phyloP scores from a whole-genome alignment of 331 rosid species.

The Arachis monticola region DNA sequence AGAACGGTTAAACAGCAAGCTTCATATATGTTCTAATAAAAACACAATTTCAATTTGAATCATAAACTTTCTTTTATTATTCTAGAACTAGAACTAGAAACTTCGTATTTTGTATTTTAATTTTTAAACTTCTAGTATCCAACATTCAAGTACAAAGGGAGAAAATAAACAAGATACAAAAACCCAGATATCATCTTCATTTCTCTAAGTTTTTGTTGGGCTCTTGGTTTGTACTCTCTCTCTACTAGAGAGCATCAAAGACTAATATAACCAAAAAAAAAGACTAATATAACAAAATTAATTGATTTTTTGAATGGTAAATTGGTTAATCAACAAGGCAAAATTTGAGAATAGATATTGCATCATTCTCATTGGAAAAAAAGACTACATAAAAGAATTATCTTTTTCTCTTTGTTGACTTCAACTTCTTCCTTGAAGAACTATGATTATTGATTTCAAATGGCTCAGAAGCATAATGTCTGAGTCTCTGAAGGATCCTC shows the following conservation, averaged over 20 bases:
- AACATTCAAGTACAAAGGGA: no score
- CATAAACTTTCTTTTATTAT: no score
- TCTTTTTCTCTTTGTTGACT: constrained; percentile 36
- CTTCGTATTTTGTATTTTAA: no score
- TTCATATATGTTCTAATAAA: no score
- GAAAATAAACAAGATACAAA: not conserved
- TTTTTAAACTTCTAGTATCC: no score
- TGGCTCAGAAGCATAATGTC: constrained; percentile 54
- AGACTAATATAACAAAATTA: no score
- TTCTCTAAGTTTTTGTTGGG: not conserved
- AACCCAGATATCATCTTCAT: not conserved
- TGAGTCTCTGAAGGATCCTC: constrained; percentile 65
- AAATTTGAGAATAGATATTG: constrained; percentile 13
- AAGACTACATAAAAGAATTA: not conserved
- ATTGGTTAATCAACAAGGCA: not conserved
- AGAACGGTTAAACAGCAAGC: not conserved
- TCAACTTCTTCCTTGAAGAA: constrained; percentile 52
- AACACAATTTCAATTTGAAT: not conserved
- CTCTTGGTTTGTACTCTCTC: not conserved
- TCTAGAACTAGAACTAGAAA: no score
- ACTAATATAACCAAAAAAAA: no score
- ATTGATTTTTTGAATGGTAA: not conserved
- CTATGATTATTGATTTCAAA: constrained; percentile 39
- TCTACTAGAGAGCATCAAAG: not conserved
- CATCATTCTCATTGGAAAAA: constrained; percentile 23